These are phyloP conservation scores for Neurospora sp. DNA, from an alignment of 495 filamentous ascomycete genomes.

Conservation along the genomic window DNA sequence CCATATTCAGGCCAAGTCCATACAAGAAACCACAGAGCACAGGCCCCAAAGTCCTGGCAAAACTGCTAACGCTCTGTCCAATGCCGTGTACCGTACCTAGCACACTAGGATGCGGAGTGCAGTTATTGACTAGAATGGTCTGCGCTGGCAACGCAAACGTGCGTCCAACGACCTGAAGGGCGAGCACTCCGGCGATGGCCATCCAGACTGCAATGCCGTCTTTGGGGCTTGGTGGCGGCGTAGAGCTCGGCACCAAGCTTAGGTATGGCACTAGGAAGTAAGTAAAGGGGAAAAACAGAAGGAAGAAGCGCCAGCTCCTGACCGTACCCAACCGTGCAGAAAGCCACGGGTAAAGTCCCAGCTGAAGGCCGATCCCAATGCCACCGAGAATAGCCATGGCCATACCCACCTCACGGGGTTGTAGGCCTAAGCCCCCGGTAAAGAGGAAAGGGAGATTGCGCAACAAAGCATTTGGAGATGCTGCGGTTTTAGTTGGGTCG, in stretches of 20 bases:
- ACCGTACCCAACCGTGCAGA: slow-evolving; percentile 58
- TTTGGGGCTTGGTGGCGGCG: slow-evolving; percentile 50
- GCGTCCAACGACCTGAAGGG: slow-evolving; percentile 65
- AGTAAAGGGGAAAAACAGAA: slow-evolving; percentile 62
- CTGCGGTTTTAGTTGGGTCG: slow-evolving; percentile 30
- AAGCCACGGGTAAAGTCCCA: slow-evolving; percentile 64
- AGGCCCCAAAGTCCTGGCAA: slow-evolving; percentile 65
- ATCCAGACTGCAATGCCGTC: slow-evolving; percentile 58
- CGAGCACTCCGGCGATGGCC: slow-evolving; percentile 54
- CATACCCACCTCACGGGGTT: slow-evolving; percentile 63
- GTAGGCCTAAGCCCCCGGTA: slow-evolving; percentile 70
- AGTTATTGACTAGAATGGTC: slow-evolving; percentile 75
- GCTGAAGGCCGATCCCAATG: slow-evolving; percentile 67
- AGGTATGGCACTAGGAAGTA: slow-evolving; percentile 67
- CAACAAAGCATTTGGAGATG: slow-evolving; percentile 15
- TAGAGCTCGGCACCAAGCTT: slow-evolving; percentile 52
- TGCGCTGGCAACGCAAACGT: slow-evolving; percentile 73
- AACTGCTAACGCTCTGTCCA: slow-evolving; percentile 60
- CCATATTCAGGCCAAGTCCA: slow-evolving; percentile 56
- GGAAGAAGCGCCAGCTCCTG: slow-evolving; percentile 54
- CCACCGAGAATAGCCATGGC: slow-evolving; percentile 68
- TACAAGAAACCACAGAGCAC: slow-evolving; percentile 61
- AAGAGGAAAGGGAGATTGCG: slow-evolving; percentile 58
- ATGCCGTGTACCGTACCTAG: slow-evolving; percentile 77
- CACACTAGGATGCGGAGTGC: slow-evolving; percentile 68